Evolutionary conservation across 768 basidiomycete genomes (phyloP), one percentile per base, ranked within the genome.

Genomic region (Boletellus ananas): DNA sequence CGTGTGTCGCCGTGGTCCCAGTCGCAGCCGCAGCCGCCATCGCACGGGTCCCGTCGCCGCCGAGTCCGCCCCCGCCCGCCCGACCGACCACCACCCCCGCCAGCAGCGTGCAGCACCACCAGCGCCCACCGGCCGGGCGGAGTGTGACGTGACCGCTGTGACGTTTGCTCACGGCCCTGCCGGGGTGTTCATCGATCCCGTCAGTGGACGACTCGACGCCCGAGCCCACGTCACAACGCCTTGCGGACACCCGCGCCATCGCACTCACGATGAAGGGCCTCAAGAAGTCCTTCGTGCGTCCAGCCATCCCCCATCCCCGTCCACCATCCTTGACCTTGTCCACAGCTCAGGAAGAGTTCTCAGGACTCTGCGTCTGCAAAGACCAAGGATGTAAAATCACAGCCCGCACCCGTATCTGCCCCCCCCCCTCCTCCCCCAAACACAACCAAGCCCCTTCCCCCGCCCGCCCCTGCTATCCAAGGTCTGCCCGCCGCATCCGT

Each of bases 241-340:
- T 31, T 40, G 52, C 58, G 51, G 63, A 51, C 55, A 44, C 34
- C 21, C 31, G 56, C 46, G 46, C 54, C 34, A 46, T 49, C 51
- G 34, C 31, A 17, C 46, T 20, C 49, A 55, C 36, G 43, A 91
- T 92, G 90, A 92, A 91, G 74, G 84, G 83, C 57, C 75, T 92
- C 67, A 89, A 86, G 78, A 91, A 89, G 74, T 86, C 84, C 56
- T 71, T 90, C 61, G 89, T 89, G 63, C 61, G 77, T 69, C 53
- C 58, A 49, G 53, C 25, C 55, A 27, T 43, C 43, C 50, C 47
- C 16, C 49, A 48, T 49, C 50, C 55, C 52, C 53, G 43, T 57
- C 57, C 60, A 29, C 49, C 23, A 59, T 61, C 45, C 51, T 60
- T 9, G 34, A 61, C 56, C 55, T 41, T 60, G 3, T 52, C 51